Base-by-base conservation (phyloP, 2,329 filamentous ascomycete genomes). In the Helotiales sp. region DNA sequence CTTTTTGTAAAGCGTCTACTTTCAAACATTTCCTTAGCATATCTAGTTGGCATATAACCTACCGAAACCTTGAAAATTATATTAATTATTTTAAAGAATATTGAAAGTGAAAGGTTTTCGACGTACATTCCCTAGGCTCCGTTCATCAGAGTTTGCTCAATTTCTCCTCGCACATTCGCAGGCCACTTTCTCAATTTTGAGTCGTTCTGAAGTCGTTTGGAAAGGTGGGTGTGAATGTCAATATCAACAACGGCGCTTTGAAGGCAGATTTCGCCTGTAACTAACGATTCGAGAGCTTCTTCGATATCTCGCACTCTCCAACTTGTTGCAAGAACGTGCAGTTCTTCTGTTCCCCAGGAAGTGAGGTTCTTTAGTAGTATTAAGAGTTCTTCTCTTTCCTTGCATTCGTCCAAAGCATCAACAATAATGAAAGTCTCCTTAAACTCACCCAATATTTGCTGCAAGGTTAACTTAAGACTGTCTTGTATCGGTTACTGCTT, bases 121-220 rank as follows among this genome's bases (percentile, higher is more conserved):
- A 34, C 68, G 59, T 65, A 72, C 69, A 71, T 72, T 55, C 69
- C 70, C 46, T 66, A 49, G 6, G 68, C 62, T 29, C 69, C 69
- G 9, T 62, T 4, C 6, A 62, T 59, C n/a, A 72, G 34, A 30
- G 47, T 44, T 19, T 2, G 27, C 49, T 70, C 59, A 44, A 69
- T 70, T 19, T 67, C 55, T 9, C 57, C 50, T 25, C 67, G 59
- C 40, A 63, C 51, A 19, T 60, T 52, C 24, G 54, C 30, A 25
- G 42, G 50, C 66, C 65, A 69, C 36, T 63, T 29, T 62, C n/a
- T 68, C 0, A 67, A 60, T 0, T 66, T 70, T 0, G 0, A 60
- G 42, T 55, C 74, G 72, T 51, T 52, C 33, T 29, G 22, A 12
- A 52, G 52, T 34, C 52, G 30, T 29, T 54, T 42, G 30, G 42